Evolutionary conservation across 148 eudicot genomes (phyloP).

Genomic region (Rhododendron ferrugineum): DNA sequence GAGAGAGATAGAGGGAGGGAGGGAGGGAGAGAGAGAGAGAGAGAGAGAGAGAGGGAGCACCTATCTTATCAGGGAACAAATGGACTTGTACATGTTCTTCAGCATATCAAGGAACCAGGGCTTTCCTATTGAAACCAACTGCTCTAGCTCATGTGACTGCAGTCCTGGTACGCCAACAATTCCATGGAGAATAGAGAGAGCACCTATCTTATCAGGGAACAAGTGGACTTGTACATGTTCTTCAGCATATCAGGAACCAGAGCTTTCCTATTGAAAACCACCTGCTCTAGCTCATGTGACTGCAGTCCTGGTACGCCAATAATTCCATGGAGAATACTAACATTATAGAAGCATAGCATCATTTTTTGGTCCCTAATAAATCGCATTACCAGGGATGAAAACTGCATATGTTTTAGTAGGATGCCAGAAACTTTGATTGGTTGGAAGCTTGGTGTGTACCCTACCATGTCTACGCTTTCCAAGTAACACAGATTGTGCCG

Average conservation of each 20-base stretch:
- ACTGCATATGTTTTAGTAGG: not conserved
- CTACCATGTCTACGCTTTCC: not conserved
- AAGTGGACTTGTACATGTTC: conserved; percentile 67
- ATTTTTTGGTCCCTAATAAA: not conserved
- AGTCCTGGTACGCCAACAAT: conserved; percentile 47
- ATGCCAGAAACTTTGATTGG: not conserved
- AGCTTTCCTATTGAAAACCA: conserved; percentile 24
- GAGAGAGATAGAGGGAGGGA: no score
- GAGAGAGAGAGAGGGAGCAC: no score
- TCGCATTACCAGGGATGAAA: not conserved
- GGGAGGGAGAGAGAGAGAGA: no score
- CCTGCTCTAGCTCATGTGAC: conserved; percentile 70
- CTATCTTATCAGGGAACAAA: conserved; percentile 9
- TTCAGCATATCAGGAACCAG: conserved; percentile 32
- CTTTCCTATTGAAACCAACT: conserved; percentile 32
- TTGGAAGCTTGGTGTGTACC: not conserved
- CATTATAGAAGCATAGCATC: not conserved
- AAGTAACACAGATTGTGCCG: not conserved
- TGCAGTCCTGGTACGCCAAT: conserved; percentile 56
- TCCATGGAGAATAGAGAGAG: not conserved
- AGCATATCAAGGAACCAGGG: conserved; percentile 28
- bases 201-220: not conserved
- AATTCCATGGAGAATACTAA: not conserved
- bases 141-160: conserved; percentile 77
- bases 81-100: conserved; percentile 67